A percentile compares a stretch with the other conserved stretches of the same genome.
Evolutionary conservation across 2,329 filamentous ascomycete genomes (phyloP).

Genomic region (Hymenoscyphus salicellus): DNA sequence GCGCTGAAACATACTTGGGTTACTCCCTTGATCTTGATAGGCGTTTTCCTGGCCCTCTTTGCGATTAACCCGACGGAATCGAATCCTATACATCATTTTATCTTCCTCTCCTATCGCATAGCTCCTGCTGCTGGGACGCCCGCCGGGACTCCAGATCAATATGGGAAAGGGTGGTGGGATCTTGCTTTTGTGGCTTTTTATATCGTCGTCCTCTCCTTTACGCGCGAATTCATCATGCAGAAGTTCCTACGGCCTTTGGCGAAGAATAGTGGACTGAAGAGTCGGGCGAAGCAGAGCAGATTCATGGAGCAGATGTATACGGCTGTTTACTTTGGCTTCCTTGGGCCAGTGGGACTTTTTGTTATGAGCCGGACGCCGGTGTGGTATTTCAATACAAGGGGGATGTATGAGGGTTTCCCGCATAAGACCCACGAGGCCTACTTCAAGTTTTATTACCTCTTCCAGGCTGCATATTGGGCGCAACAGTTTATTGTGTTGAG

Average conservation of each 20-base stretch:
- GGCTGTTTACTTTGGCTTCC: constrained; percentile 79
- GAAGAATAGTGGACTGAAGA: constrained; percentile 63
- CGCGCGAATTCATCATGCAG: constrained; percentile 94
- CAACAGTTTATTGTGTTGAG: constrained; percentile 90
- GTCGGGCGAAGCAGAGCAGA: constrained; percentile 74
- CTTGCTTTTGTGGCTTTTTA: constrained; percentile 87
- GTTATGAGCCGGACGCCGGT: constrained; percentile 86
- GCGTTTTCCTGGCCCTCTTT: constrained; percentile 65
- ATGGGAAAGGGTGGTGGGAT: constrained; percentile 83
- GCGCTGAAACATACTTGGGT: constrained; percentile 59
- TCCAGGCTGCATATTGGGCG: constrained; percentile 91
- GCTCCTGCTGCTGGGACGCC: constrained; percentile 44
- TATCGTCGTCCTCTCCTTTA: constrained; percentile 83
- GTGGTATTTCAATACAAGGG: constrained; percentile 91
- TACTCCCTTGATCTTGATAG: constrained; percentile 65
- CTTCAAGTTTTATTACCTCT: constrained; percentile 94
- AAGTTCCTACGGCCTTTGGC: constrained; percentile 77
- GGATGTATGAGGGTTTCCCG: constrained; percentile 87
- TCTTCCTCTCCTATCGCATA: constrained; percentile 85
- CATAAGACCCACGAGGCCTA: constrained; percentile 74
- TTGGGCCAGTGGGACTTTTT: constrained; percentile 80
- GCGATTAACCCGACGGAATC: constrained; percentile 70
- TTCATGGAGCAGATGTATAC: constrained; percentile 98
- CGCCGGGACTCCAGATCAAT: constrained; percentile 56
- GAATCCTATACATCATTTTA: constrained; percentile 76